A percentile compares a stretch with the other conserved stretches of the same genome.
These are phyloP conservation scores for Dillenia suffruticosa DNA, from an alignment of 164 flowering plant genomes.

Conservation along the genomic window DNA sequence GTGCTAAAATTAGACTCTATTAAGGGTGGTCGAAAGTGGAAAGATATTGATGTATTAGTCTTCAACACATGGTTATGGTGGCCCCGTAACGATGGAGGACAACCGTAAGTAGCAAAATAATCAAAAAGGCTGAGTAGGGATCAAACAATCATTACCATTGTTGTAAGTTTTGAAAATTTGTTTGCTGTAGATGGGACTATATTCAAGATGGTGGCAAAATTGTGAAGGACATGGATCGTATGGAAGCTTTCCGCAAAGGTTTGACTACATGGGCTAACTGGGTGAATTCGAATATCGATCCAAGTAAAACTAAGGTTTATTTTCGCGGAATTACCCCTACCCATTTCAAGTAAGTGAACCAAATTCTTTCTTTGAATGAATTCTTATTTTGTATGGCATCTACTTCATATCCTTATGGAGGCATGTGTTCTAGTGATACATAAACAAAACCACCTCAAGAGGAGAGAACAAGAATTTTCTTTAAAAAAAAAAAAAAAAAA, in stretches of 20 bases:
- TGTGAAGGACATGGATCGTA: conserved; percentile 49
- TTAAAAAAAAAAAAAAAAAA: too few relatives aligned
- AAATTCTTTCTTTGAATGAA: too few relatives aligned
- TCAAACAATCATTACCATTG: too few relatives aligned
- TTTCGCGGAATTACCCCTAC: conserved; percentile 58
- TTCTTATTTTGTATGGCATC: too few relatives aligned
- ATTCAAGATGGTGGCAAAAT: conserved; percentile 26
- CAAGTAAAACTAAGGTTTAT: conserved; percentile 33
- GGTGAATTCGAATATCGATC: conserved; percentile 39
- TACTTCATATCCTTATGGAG: too few relatives aligned
- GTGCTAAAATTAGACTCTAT: conserved; percentile 56
- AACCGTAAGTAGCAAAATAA: conserved; percentile 31
- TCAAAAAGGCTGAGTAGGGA: not conserved
- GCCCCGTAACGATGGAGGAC: conserved; percentile 29
- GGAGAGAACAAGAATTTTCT: too few relatives aligned
- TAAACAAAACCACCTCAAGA: too few relatives aligned
- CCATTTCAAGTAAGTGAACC: conserved; percentile 47
- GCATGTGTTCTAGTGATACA: too few relatives aligned
- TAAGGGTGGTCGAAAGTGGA: conserved; percentile 41
- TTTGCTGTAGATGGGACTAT: conserved; percentile 54
- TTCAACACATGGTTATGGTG: conserved; percentile 78
- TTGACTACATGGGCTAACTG: conserved; percentile 59
- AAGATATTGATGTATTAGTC: conserved; percentile 35
- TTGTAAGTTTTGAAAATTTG: too few relatives aligned
- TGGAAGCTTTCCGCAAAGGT: conserved; percentile 43